Percentiles rank a stretch among this genome's conserved stretches.
Evolutionary conservation across 352 stramenopile species (phyloP).

Genomic region (Pythium sp.): DNA sequence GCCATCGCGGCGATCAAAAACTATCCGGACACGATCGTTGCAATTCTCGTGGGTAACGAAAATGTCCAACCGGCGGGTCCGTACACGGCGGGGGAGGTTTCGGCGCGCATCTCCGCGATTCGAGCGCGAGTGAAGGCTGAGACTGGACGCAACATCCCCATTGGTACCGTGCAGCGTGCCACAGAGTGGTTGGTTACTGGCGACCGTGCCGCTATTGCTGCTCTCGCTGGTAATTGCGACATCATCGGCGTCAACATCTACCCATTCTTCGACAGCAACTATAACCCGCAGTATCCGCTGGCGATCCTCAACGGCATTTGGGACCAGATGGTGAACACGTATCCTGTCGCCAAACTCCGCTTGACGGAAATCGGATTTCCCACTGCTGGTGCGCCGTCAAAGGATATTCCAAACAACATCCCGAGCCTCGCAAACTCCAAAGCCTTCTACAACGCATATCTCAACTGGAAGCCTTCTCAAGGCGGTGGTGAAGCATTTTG

Average conservation of each 20-base stretch:
- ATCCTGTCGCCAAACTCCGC: slow-evolving; percentile 47
- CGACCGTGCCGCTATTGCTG: slow-evolving; percentile 34
- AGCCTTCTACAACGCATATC: slow-evolving; percentile 57
- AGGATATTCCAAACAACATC: too few species aligned
- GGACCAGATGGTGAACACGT: slow-evolving; percentile 50
- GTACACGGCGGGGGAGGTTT: slow-evolving; percentile 41
- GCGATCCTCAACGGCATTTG: slow-evolving; percentile 57
- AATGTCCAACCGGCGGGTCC: slow-evolving; percentile 52
- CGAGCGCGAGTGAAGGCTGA: slow-evolving; percentile 24
- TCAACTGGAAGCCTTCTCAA: slow-evolving; percentile 50
- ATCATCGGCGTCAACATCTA: slow-evolving; percentile 84
- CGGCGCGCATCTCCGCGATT: slow-evolving; percentile 30
- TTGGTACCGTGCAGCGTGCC: slow-evolving; percentile 73
- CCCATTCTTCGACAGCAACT: slow-evolving; percentile 67
- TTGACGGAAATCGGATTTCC: slow-evolving; percentile 69
- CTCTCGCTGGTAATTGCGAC: slow-evolving; percentile 49
- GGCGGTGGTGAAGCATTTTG: slow-evolving; percentile 63
- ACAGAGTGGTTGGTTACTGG: slow-evolving; percentile 51
- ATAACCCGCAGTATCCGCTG: slow-evolving; percentile 39
- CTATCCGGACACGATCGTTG: slow-evolving; percentile 53
- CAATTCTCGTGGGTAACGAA: slow-evolving; percentile 72
- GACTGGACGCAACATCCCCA: slow-evolving; percentile 35
- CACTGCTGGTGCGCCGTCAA: slow-evolving; percentile 37
- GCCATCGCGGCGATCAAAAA: slow-evolving; percentile 43
- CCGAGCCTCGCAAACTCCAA: slow-evolving; percentile 49